Evolutionary conservation across 108 stramenopile species (phyloP).

Genomic region (Nitzschia putrida): DNA sequence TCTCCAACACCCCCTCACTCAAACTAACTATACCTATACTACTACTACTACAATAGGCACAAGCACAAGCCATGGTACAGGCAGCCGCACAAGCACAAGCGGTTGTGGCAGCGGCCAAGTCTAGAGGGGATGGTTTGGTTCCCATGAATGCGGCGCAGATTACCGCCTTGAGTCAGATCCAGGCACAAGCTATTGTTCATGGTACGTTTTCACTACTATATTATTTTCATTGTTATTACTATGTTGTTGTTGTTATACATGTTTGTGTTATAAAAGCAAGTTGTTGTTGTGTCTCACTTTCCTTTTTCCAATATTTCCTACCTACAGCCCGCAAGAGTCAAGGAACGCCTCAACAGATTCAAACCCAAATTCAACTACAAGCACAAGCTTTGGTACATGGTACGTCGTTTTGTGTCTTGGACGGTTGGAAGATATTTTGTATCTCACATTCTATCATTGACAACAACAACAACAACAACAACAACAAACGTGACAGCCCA

Average conservation of each 20-base stretch:
- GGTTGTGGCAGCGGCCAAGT: conserved; percentile 85
- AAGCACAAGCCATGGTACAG: conserved; percentile 89
- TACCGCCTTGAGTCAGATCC: conserved; percentile 71
- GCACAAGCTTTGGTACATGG: conserved; percentile 24
- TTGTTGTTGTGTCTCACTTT: too few relatives aligned
- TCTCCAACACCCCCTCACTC: not conserved
- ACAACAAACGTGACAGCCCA: conserved; percentile 67
- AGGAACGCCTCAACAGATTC: conserved; percentile 71
- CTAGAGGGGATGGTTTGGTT: conserved; percentile 72
- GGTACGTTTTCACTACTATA: not conserved
- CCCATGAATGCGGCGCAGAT: conserved; percentile 72
- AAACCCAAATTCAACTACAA: conserved; percentile 83
- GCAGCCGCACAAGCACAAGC: conserved; percentile 89
- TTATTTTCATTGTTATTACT: too few relatives aligned
- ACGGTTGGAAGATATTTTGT: not conserved
- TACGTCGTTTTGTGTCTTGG: not conserved
- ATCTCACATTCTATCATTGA: too few relatives aligned
- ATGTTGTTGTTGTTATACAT: too few relatives aligned
- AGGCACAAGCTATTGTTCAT: conserved; percentile 87
- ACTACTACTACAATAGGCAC: conserved; percentile 60
- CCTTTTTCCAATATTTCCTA: too few relatives aligned
- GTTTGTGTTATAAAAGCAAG: too few relatives aligned
- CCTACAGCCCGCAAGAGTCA: conserved; percentile 54
- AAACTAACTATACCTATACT: not conserved
- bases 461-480: too few relatives aligned